Evolutionary conservation across 768 basidiomycete genomes (phyloP).

Genomic region (Suillus paluster): DNA sequence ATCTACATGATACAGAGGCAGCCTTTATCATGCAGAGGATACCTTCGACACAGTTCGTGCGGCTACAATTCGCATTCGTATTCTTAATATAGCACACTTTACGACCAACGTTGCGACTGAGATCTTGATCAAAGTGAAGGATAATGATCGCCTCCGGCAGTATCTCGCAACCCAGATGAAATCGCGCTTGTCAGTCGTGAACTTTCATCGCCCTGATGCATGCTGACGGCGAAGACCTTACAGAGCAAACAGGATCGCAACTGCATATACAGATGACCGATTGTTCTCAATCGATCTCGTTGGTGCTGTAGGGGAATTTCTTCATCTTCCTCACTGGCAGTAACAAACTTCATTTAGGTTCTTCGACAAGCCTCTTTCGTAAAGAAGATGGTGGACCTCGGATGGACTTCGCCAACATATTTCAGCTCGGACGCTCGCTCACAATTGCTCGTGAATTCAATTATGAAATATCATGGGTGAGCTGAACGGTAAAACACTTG

Average conservation of each 20-base stretch:
- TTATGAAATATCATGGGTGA: conserved; percentile 61
- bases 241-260: conserved; percentile 43
- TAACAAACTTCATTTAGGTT: conserved; percentile 35
- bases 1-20: too few relatives aligned
- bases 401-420: conserved; percentile 50
- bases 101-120: too few relatives aligned
- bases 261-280: conserved; percentile 53
- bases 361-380: conserved; percentile 59
- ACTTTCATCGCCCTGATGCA: too few relatives aligned
- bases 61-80: too few relatives aligned
- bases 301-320: conserved; percentile 47
- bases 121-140: too few relatives aligned
- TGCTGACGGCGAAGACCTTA: too few relatives aligned
- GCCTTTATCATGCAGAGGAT: too few relatives aligned
- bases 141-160: conserved; percentile 8
- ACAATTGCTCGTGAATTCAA: conserved; percentile 48
- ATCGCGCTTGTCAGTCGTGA: conserved; percentile 19
- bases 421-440: conserved; percentile 39
- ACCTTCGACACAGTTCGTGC: too few relatives aligned
- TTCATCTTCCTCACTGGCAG: background rate
- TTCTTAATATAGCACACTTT: too few relatives aligned
- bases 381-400: conserved; percentile 53
- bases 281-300: conserved; percentile 60
- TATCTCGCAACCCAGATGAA: conserved; percentile 15
- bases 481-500: conserved; percentile 13